Percentiles rank a stretch among this genome's conserved stretches.
Conservation (phyloP, 1,284 basidiomycete species). For the Rhodotorula sp. region DNA sequence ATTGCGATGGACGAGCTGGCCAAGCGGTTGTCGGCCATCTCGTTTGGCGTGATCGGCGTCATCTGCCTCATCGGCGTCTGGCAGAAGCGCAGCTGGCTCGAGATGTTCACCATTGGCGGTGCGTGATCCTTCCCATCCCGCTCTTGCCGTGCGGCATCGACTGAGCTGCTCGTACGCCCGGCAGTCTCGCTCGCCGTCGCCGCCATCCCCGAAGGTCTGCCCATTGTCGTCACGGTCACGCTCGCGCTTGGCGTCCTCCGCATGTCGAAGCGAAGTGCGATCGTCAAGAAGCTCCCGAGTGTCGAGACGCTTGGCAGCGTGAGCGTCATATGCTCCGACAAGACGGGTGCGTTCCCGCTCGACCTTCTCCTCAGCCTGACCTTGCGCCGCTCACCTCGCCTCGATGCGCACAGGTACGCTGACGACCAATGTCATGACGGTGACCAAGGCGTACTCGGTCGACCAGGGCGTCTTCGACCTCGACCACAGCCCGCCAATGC, state of each 20-base stretch:
- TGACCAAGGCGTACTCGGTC: constrained; percentile 81
- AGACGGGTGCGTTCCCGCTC: constrained; percentile 67
- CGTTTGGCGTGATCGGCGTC: constrained; percentile 88
- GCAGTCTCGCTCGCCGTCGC: constrained; percentile 93
- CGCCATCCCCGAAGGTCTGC: constrained; percentile 94
- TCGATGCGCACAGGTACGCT: constrained; percentile 71
- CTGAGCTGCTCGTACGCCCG: not conserved
- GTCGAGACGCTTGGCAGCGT: constrained; percentile 93
- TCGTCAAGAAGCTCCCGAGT: constrained; percentile 93
- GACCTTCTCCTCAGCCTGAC: not conserved
- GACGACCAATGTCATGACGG: constrained; percentile 94
- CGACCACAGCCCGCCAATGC: constrained; percentile 44
- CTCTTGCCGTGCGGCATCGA: not conserved
- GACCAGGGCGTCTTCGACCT: constrained; percentile 72
- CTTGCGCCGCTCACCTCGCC: not conserved
- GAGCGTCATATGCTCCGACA: constrained; percentile 95
- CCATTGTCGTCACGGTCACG: constrained; percentile 96
- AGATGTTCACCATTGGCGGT: constrained; percentile 99
- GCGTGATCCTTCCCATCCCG: constrained; percentile 40
- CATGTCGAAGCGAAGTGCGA: constrained; percentile 92
- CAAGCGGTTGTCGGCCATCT: constrained; percentile 83
- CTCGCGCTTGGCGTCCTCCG: constrained; percentile 89
- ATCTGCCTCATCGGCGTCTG: constrained; percentile 88
- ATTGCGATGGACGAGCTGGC: constrained; percentile 96
- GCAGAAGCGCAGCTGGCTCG: constrained; percentile 86